Conservation (phyloP, 345 rosid species). For the Ceriops tagal region DNA sequence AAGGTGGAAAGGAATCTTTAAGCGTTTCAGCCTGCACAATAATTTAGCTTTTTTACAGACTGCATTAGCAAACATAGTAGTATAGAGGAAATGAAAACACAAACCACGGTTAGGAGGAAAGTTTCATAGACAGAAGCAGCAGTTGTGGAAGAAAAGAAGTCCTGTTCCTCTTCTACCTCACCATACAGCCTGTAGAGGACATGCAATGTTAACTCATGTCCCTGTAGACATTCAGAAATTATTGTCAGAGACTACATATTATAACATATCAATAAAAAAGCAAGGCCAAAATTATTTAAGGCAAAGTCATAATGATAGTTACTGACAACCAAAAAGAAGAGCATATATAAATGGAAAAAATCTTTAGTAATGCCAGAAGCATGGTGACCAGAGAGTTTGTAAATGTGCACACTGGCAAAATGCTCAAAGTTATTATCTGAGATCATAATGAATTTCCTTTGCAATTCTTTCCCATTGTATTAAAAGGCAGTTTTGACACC, state of each 20-base stretch:
- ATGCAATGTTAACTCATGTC: constrained; percentile 95
- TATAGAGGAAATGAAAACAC: constrained; percentile 28
- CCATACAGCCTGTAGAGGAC: constrained; percentile 92
- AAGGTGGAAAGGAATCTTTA: constrained; percentile 90
- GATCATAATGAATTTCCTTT: background rate
- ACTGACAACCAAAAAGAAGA: constrained; percentile 6
- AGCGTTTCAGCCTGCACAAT: constrained; percentile 80
- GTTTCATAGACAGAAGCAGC: constrained; percentile 86
- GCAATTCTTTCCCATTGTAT: background rate
- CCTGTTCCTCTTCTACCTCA: constrained; percentile 92
- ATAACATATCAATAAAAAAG: constrained; percentile 3
- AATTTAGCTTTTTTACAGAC: background rate
- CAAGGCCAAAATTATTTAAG: background rate
- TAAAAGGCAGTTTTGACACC: background rate
- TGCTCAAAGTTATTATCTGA: background rate
- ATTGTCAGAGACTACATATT: constrained; percentile 32
- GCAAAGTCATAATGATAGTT: background rate
- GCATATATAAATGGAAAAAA: background rate
- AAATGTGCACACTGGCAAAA: background rate
- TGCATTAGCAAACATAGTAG: background rate
- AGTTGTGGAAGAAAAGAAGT: constrained; percentile 86
- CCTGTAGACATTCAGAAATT: constrained; percentile 62
- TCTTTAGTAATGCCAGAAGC: background rate
- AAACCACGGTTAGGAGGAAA: constrained; percentile 74
- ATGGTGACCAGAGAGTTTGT: too few species aligned